Evolutionary conservation across 768 basidiomycete genomes (phyloP).

Genomic region (Suillus paluster): DNA sequence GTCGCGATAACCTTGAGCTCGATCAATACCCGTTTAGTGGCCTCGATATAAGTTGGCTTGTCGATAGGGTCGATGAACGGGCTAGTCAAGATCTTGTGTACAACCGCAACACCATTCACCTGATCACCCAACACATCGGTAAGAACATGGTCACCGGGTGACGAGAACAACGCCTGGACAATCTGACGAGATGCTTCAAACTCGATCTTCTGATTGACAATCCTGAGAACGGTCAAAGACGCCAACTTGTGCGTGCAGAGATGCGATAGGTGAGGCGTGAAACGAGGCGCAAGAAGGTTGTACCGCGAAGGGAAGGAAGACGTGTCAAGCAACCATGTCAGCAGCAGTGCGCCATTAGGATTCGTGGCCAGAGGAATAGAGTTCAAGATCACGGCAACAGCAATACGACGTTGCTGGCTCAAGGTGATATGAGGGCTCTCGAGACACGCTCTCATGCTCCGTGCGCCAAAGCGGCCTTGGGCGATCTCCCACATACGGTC

Average conservation of each 20-base stretch:
- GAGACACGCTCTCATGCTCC: conserved; percentile 96
- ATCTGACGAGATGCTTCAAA: conserved; percentile 86
- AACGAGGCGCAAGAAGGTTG: conserved; percentile 90
- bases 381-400: conserved; percentile 93
- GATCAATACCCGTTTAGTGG: conserved; percentile 88
- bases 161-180: conserved; percentile 89
- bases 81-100: conserved; percentile 91
- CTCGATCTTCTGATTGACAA: conserved; percentile 96
- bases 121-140: conserved; percentile 96
- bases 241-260: conserved; percentile 98
- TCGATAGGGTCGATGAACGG: conserved; percentile 77
- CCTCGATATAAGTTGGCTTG: conserved; percentile 75
- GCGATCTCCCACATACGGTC: conserved; percentile 99
- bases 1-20: conserved; percentile 93
- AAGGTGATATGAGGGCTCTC: conserved; percentile 87
- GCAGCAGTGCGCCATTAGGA: conserved; percentile 92
- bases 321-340: conserved; percentile 97
- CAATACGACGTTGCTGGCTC: conserved; percentile 94
- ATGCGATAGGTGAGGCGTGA: conserved; percentile 95
- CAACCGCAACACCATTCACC: conserved; percentile 92
- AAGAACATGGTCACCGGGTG: conserved; percentile 85
- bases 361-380: conserved; percentile 97
- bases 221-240: conserved; percentile 90
- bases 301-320: conserved; percentile 96
- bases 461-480: conserved; percentile 96